Conservation (phyloP, 345 rosid genomes). For the Reutealis trisperma region DNA sequence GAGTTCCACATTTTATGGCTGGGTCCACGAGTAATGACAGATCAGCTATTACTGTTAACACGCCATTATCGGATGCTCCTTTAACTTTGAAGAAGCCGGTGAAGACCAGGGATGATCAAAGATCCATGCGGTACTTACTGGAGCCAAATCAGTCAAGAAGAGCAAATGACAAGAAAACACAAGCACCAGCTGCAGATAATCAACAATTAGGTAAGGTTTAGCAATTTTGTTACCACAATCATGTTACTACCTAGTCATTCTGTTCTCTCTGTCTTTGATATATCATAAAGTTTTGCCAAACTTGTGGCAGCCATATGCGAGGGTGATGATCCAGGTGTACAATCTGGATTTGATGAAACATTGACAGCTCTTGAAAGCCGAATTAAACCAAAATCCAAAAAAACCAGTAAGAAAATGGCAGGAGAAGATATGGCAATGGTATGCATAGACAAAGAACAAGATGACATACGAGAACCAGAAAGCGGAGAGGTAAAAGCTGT, state of each 20-base stretch:
- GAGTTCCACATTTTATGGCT: constrained; percentile 67
- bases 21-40: constrained; percentile 56
- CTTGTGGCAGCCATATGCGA: constrained; percentile 50
- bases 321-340: constrained; percentile 42
- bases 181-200: constrained; percentile 21
- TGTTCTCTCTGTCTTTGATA: constrained; percentile 1
- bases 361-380: constrained; percentile 26
- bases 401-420: constrained; percentile 17
- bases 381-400: constrained; percentile 34
- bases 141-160: constrained; percentile 35
- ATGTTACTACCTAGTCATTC: not conserved
- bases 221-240: not conserved
- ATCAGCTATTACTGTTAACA: constrained; percentile 48
- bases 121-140: constrained; percentile 36
- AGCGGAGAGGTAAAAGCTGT: constrained; percentile 17
- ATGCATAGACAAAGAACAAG: constrained; percentile 17
- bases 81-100: constrained; percentile 49
- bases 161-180: constrained; percentile 22
- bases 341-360: constrained; percentile 46
- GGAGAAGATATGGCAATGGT: constrained; percentile 29
- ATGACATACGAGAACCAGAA: constrained; percentile 18
- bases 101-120: constrained; percentile 34
- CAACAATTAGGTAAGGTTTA: constrained; percentile 37
- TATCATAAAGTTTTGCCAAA: not conserved
- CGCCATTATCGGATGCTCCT: constrained; percentile 47